Percentiles rank a stretch among this genome's conserved stretches.
phyloP scores from a whole-genome alignment of 148 eudicot genomes.

The Pharnaceum exiguum region DNA sequence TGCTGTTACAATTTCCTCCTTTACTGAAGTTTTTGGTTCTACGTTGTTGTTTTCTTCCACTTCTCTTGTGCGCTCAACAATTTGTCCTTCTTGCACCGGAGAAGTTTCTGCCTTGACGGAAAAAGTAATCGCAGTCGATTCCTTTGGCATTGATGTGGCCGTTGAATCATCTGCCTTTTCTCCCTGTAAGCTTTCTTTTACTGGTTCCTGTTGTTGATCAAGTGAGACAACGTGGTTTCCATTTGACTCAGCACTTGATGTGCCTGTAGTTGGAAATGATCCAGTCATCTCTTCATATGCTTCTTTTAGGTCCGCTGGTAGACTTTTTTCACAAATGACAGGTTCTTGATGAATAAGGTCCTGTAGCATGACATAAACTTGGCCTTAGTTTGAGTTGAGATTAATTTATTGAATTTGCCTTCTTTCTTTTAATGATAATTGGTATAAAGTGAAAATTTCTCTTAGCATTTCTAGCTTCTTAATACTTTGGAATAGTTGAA shows the following conservation, averaged over 20 bases:
- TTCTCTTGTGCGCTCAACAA: slow-evolving; percentile 1
- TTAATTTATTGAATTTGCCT: too few species aligned
- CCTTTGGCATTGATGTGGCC: slow-evolving; percentile 7
- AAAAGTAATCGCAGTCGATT: slow-evolving; percentile 11
- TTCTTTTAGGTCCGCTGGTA: slow-evolving; percentile 9
- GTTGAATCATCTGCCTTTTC: background rate
- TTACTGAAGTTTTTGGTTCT: slow-evolving; percentile 12
- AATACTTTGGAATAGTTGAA: too few species aligned
- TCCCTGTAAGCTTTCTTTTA: background rate
- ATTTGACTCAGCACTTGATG: background rate
- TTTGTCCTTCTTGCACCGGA: slow-evolving; percentile 11
- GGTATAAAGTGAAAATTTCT: too few species aligned
- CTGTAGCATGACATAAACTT: too few species aligned
- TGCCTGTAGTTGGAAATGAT: background rate
- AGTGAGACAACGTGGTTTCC: background rate
- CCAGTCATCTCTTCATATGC: slow-evolving; percentile 13
- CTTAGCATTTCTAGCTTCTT: too few species aligned
- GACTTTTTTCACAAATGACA: slow-evolving; percentile 10
- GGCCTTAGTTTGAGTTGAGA: too few species aligned
- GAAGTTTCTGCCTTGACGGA: slow-evolving; percentile 20
- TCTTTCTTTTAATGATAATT: too few species aligned
- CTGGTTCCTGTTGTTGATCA: background rate
- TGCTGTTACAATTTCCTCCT: slow-evolving; percentile 13
- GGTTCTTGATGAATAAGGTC: background rate
- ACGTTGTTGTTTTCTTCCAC: slow-evolving; percentile 11